Evolutionary conservation across 768 basidiomycete species (phyloP).

Genomic region (Lactifluus volemus): DNA sequence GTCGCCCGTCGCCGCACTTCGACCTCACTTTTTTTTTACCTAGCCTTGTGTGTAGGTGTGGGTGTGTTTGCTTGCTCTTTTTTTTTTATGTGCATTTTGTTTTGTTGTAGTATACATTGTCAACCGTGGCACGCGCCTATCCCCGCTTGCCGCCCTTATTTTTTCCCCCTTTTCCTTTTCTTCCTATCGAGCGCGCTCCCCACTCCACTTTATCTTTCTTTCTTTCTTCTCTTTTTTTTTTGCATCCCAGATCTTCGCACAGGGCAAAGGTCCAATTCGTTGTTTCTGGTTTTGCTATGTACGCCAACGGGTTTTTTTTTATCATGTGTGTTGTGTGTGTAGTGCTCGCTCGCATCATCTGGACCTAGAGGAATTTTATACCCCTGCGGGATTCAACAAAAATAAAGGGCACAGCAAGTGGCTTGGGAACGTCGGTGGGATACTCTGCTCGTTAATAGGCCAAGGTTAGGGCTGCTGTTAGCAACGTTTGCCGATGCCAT

Average conservation of each 20-base stretch:
- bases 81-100: background rate
- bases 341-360: background rate
- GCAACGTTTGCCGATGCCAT: too few relatives aligned
- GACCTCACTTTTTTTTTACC: too few relatives aligned
- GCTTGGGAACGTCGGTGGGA: too few relatives aligned
- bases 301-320: background rate
- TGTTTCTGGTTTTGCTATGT: background rate
- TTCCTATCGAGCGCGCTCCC: background rate
- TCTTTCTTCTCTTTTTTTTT: background rate
- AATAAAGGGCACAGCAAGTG: background rate
- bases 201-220: too few relatives aligned
- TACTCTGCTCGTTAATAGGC: too few relatives aligned
- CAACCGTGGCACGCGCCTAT: background rate
- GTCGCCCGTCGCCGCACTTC: too few relatives aligned
- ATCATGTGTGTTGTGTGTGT: background rate
- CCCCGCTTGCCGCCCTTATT: background rate
- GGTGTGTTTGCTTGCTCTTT: background rate
- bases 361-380: constrained; percentile 7
- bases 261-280: background rate
- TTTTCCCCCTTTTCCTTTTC: background rate
- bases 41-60: background rate
- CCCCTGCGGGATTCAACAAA: background rate
- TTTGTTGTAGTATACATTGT: constrained; percentile 1
- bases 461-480: too few relatives aligned
- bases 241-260: background rate